Evolutionary conservation across 805 yeast genomes (phyloP).

Genomic region (Metschnikowia amazonensis): DNA sequence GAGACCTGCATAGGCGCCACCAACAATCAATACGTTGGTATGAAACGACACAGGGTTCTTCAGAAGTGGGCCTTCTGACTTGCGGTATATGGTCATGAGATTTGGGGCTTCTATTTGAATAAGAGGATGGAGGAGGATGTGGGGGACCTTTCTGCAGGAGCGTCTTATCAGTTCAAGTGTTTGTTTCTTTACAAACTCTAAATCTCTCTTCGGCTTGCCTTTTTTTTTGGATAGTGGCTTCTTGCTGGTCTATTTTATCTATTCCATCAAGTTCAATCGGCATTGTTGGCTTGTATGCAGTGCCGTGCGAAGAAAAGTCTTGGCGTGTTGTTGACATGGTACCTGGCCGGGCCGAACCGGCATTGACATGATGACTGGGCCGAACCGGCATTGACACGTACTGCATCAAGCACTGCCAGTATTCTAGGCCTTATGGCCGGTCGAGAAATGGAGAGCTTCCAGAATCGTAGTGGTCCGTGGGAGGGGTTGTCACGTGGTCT

Average conservation of each 20-base stretch:
- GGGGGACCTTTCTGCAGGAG: neutral
- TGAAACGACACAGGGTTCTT: slow-evolving; percentile 18
- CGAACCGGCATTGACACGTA: neutral
- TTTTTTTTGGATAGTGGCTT: neutral
- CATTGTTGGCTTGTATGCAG: slow-evolving; percentile 4
- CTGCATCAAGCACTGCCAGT: neutral
- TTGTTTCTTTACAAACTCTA: neutral
- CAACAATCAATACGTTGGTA: slow-evolving; percentile 38
- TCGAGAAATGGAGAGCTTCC: slow-evolving; percentile 43
- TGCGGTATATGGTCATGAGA: slow-evolving; percentile 6
- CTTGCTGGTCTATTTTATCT: neutral
- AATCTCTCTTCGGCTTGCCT: neutral
- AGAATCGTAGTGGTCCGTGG: slow-evolving; percentile 26
- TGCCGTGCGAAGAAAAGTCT: slow-evolving; percentile 4
- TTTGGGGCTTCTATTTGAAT: neutral
- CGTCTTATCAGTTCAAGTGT: neutral
- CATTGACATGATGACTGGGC: neutral
- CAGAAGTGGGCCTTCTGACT: slow-evolving; percentile 10
- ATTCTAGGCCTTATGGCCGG: neutral
- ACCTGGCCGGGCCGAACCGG: neutral
- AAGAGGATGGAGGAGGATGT: neutral
- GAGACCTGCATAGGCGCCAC: slow-evolving; percentile 42
- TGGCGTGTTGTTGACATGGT: slow-evolving; percentile 1
- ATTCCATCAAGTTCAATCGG: slow-evolving; percentile 3
- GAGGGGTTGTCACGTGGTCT: slow-evolving; percentile 23